Evolutionary conservation across 1,284 basidiomycete genomes (phyloP).

Genomic region (Melanopsichium pennsylvanicum): DNA sequence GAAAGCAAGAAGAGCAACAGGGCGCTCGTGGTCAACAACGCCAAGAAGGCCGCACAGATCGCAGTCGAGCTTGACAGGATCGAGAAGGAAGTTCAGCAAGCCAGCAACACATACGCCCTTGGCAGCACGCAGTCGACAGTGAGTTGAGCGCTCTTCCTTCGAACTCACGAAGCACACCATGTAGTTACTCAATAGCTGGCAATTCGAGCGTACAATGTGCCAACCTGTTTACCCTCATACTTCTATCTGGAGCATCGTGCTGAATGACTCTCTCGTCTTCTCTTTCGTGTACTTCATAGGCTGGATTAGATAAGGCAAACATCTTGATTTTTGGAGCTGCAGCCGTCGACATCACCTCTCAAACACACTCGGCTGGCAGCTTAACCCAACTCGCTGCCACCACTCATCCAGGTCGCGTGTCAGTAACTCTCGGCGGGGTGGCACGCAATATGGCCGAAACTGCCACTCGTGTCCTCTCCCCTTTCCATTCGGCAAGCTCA

Average conservation of each 20-base stretch:
- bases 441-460: constrained; percentile 93
- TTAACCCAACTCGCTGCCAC: constrained; percentile 64
- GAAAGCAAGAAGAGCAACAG: constrained; percentile 75
- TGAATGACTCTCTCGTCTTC: constrained; percentile 9
- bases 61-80: constrained; percentile 79
- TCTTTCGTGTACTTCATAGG: neutral
- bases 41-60: constrained; percentile 81
- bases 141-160: constrained; percentile 7
- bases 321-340: constrained; percentile 58
- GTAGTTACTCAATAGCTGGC: constrained; percentile 11
- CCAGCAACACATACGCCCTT: constrained; percentile 22
- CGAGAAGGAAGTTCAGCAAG: constrained; percentile 27
- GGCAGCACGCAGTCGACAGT: constrained; percentile 22
- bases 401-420: constrained; percentile 81
- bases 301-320: constrained; percentile 1
- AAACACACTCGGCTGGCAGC: constrained; percentile 13
- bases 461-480: constrained; percentile 73
- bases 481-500: neutral
- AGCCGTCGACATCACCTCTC: constrained; percentile 60
- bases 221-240: neutral
- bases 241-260: constrained; percentile 5
- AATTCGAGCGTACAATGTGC: neutral
- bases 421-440: constrained; percentile 84
- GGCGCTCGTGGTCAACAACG: constrained; percentile 91
- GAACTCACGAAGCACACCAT: neutral